Base-by-base conservation (phyloP, 2,329 filamentous ascomycete species). In the Sporothrix curviconia region DNA sequence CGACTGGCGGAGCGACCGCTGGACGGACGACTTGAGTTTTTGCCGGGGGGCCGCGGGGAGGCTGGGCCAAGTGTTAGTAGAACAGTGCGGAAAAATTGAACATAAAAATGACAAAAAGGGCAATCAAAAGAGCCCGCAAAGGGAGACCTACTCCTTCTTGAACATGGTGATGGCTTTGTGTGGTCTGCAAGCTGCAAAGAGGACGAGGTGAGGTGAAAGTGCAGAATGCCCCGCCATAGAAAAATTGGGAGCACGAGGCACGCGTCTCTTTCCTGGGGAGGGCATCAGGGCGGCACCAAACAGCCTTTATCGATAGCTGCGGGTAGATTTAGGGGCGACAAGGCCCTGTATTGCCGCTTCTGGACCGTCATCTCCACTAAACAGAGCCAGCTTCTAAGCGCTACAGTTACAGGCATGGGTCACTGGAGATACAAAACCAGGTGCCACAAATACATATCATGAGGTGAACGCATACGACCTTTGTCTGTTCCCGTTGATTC, bases 1-100 rank as follows among this genome's bases (percentile, higher is more conserved):
- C 68, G 89, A 89, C 67, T 86, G 80, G 65, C 94, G 89, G 66
- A 99, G 86, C 63, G 78, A 83, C 68, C 94, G 89, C 77, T 96
- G 92, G 57, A 90, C 90, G 24, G 91, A 96, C 63, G 92, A 96
- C 77, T 97, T 99, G 74, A 97, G 90, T 79, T 97, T 97, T 66
- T 91, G 90, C 76, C 94, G 95, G 57, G 89, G 86, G 64, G 87
- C 84, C 25, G 86, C 76, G 66, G 84, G 77, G 71, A 96, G 85
- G 64, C 89, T 92, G n/a, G n/a, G n/a, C n/a, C n/a, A 67, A 30
- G 14, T 3, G 5, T n/a, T 7, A 34, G 22, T 40, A 22, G 47
- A 12, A 19, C 37, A 22, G 37, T 36, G 36, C n/a, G 28, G 28
- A 32, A 11, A 32, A 11, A 32, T 32, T 5, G 28, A 32, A n/a